Percentiles rank a stretch among this genome's conserved stretches.
Evolutionary conservation across 2,329 filamentous ascomycete genomes (phyloP).

Genomic region (Salinomyces thailandicus): DNA sequence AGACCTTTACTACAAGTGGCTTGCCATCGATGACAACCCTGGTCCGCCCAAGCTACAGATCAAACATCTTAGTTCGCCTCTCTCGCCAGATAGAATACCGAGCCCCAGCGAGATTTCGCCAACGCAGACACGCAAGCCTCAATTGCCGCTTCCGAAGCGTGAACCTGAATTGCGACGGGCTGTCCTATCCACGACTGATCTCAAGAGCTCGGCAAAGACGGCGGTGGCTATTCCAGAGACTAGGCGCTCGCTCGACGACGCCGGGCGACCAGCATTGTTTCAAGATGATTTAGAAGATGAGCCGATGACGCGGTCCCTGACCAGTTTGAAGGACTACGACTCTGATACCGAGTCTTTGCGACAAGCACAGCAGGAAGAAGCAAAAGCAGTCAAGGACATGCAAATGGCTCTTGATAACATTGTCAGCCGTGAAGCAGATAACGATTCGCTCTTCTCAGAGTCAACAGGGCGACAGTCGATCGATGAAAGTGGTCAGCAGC

Average conservation of each 20-base stretch:
- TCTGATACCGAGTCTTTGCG: constrained; percentile 52
- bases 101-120: constrained; percentile 12
- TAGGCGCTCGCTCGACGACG: constrained; percentile 63
- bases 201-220: constrained; percentile 31
- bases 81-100: constrained; percentile 10
- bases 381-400: constrained; percentile 79
- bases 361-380: constrained; percentile 51
- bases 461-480: constrained; percentile 48
- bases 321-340: constrained; percentile 73
- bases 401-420: constrained; percentile 87
- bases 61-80: constrained; percentile 7
- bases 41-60: constrained; percentile 22
- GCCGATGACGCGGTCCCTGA: constrained; percentile 62
- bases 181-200: constrained; percentile 51
- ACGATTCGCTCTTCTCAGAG: constrained; percentile 56
- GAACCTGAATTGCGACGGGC: constrained; percentile 46
- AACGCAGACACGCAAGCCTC: constrained; percentile 13
- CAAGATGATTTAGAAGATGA: constrained; percentile 73
- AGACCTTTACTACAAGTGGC: constrained; percentile 90
- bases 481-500: constrained; percentile 11
- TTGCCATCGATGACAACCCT: constrained; percentile 65
- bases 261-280: constrained; percentile 46
- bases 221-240: constrained; percentile 11
- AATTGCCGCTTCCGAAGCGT: constrained; percentile 12
- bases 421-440: constrained; percentile 62